phyloP scores from a whole-genome alignment of 176 grass and related monocot species.

The Phyllostachys edulis region DNA sequence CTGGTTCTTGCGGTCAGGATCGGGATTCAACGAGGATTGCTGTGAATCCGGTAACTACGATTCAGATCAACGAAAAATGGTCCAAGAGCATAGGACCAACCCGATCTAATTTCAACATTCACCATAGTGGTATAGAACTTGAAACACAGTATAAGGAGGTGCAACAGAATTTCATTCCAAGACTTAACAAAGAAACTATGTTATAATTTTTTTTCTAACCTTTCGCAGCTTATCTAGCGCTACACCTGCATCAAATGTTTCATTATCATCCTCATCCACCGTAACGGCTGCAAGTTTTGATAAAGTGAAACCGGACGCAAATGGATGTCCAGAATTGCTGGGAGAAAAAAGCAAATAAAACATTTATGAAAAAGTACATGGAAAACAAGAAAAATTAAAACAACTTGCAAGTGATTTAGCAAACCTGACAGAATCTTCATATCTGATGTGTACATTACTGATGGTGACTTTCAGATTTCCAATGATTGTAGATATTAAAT shows the following conservation, averaged over 20 bases:
- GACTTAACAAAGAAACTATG: neutral
- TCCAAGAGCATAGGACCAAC: neutral
- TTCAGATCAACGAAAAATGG: neutral
- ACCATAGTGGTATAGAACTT: constrained; percentile 13
- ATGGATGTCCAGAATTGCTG: constrained; percentile 91
- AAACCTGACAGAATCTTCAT: constrained; percentile 94
- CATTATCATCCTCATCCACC: constrained; percentile 86
- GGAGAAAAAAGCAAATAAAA: constrained; percentile 7
- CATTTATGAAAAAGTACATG: neutral
- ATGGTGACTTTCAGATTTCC: constrained; percentile 99
- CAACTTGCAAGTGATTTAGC: constrained; percentile 11
- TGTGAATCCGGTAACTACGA: neutral
- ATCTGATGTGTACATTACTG: constrained; percentile 97
- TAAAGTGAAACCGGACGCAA: constrained; percentile 84
- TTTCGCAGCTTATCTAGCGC: constrained; percentile 96
- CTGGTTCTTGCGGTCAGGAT: too few species aligned
- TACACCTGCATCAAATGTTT: constrained; percentile 97
- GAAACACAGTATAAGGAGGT: neutral
- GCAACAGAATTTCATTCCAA: constrained; percentile 3
- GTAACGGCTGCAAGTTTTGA: constrained; percentile 94
- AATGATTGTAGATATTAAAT: constrained; percentile 86
- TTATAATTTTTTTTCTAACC: constrained; percentile 46
- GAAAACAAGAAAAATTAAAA: constrained; percentile 37
- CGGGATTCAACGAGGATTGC: too few species aligned
- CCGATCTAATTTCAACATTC: neutral